Evolutionary conservation across 768 basidiomycete species (phyloP).

Genomic region (Agaricus bisporus): DNA sequence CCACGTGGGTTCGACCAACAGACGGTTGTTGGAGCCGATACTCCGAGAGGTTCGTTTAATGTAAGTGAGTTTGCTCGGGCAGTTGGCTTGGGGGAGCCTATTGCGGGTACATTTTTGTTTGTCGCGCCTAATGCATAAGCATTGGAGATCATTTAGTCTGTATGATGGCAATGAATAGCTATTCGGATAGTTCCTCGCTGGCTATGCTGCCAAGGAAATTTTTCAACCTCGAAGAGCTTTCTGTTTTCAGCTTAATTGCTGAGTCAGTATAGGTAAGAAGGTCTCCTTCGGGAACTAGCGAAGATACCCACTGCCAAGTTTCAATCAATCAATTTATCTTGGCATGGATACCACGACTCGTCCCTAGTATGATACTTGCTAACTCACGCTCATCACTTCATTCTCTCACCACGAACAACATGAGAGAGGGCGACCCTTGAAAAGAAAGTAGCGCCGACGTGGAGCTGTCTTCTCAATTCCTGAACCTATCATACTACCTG

Average conservation of each 20-base stretch:
- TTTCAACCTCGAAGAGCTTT: too few relatives aligned
- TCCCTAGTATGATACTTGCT: too few relatives aligned
- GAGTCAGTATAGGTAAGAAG: too few relatives aligned
- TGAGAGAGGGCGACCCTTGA: neutral
- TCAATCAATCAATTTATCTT: too few relatives aligned
- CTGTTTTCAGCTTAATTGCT: too few relatives aligned
- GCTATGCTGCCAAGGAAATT: too few relatives aligned
- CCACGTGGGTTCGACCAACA: conserved; percentile 33
- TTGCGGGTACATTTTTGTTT: conserved; percentile 45
- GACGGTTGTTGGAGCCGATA: conserved; percentile 30
- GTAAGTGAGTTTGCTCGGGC: conserved; percentile 35
- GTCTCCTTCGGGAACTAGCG: too few relatives aligned
- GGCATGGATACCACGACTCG: too few relatives aligned
- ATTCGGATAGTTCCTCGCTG: neutral
- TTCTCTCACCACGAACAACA: neutral
- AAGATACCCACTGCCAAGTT: too few relatives aligned
- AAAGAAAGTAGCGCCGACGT: neutral
- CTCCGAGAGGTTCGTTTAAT: conserved; percentile 31
- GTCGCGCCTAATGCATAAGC: conserved; percentile 22
- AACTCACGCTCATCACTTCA: neutral
- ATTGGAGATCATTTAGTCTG: neutral
- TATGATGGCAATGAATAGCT: neutral
- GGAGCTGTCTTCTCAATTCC: neutral
- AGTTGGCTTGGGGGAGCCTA: conserved; percentile 37
- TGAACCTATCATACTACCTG: conserved; percentile 1